Conservation (phyloP, 768 basidiomycete genomes). For the Podaxis pistillaris region DNA sequence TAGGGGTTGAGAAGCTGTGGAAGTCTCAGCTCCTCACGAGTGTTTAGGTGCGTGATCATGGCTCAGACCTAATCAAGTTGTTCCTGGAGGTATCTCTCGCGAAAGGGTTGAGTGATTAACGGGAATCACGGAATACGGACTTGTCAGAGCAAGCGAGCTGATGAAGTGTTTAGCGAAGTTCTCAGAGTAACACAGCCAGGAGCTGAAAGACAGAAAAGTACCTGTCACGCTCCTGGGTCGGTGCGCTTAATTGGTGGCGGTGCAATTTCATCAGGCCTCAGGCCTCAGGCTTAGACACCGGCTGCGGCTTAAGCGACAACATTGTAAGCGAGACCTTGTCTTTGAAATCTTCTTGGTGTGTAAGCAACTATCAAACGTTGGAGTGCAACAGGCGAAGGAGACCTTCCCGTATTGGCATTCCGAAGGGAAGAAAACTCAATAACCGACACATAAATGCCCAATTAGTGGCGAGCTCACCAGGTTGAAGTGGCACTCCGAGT, state of each 20-base stretch:
- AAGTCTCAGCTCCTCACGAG: not conserved
- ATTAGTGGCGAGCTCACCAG: not conserved
- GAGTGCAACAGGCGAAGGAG: not conserved
- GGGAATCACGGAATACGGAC: constrained; percentile 10
- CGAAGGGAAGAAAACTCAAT: not conserved
- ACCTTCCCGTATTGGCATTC: not conserved
- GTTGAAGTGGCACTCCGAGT: constrained; percentile 2
- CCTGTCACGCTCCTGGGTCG: not conserved
- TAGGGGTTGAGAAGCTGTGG: not conserved
- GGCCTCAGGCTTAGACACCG: constrained; percentile 5
- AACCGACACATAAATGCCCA: not conserved
- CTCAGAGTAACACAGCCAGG: constrained; percentile 16
- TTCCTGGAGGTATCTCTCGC: constrained; percentile 1
- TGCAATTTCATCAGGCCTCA: constrained; percentile 9
- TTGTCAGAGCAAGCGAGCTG: constrained; percentile 12
- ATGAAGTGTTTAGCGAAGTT: constrained; percentile 9
- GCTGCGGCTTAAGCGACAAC: not conserved
- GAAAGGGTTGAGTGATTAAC: constrained; percentile 1
- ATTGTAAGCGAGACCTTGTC: not conserved
- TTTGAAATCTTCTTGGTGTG: not conserved
- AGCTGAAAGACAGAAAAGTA: constrained; percentile 2
- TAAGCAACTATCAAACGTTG: not conserved
- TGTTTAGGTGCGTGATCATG: not conserved
- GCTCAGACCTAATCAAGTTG: not conserved
- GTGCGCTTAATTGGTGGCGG: constrained; percentile 9